Evolutionary conservation across 176 grass and related monocot species (phyloP), one percentile per base, ranked within the genome.

Genomic region (Aegilops tauschii): DNA sequence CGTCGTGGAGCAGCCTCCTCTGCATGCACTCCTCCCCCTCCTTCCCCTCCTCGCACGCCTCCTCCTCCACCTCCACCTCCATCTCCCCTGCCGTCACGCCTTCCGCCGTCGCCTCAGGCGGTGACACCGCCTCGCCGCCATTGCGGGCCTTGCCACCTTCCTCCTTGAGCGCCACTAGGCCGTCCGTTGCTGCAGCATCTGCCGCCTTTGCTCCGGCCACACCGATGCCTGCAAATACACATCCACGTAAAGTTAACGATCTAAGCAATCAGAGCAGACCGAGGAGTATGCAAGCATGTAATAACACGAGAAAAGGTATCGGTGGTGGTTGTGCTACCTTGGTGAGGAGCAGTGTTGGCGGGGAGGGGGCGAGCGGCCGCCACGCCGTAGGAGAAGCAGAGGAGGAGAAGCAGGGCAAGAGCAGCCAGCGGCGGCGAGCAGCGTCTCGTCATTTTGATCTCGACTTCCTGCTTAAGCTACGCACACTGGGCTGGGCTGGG

Each of bases 1-100:
- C 92, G 69, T 94, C 92, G 1, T 36, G 61, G 80, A 94, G 85
- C 72, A 91, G 78, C 81, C 89, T 78, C 89, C 84, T 84, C 87
- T 91, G 58, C 71, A 87, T 0, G 89, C 92, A 94, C 34, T 82
- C 87, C 3, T 84, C 86, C 30, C 32, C 39, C 1, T 1, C 35
- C 5, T 42, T 54, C 3, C 79, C 83, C n/a, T 82, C 84, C 52
- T 44, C 49, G 72, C 88, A 90, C 2, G 69, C 69, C 52, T 30
- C 82, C 14, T n/a, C 80, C 20, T 69, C 88, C 47, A 13, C 54
- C 20, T 54, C 80, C 21, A 4, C 74, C 21, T 13, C 75, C n/a
- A 44, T 44, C 42, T 3, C 42, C 11, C 16, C 89, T 29, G 45
- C 39, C 8, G 39, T 64, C 4, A 5, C 3, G 4, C 27, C 44